Evolutionary conservation across 148 eudicot species (phyloP), one percentile per base, ranked within the genome.

Genomic region (Rhododendron kiyosumense): DNA sequence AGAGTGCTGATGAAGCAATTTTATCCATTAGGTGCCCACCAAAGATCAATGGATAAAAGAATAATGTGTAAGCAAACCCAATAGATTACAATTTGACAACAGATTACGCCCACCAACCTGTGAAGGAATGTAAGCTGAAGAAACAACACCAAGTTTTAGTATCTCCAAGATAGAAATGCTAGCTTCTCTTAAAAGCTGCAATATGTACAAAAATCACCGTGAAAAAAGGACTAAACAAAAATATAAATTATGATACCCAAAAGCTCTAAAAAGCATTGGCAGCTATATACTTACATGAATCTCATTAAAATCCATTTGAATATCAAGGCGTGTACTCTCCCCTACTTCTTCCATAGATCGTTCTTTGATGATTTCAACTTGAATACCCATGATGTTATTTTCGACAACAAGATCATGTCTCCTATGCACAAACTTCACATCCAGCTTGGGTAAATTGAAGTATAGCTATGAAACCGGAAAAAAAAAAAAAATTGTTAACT

Each of bases 271-370:
- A 20, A 38, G 30, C 24, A 82, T 84, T 63, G 49, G 32, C 32
- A 54, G 36, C 45, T 34, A 78, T 83, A 87, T 34, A 24, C 95
- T 88, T 92, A 96, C 99, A 93, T 95, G 93, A 89, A 96, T 94
- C 90, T 96, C 98, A 89, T 98, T 93, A 87, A 94, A 92, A 87
- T 96, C 98, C 90, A 96, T 81, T 87, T 92, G 98, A 88, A 94
- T 84, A 86, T 96, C 99, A 85, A 95, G 94, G 84, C 92, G 94
- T 73, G 94, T 92, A 90, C 96, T 94, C 88, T 96, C 96, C 78
- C 96, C 95, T 18, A 88, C 92, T 85, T 96, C 98, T 92, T 96
- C 96, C 92, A 61, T 80, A 74, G 93, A 92, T 83, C 84, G 91
- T 82, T 98, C 94, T 90, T 96, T 96, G 36, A 78, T 86, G 84